Evolutionary conservation across 106 monocot genomes (phyloP).

Genomic region (Triglochin maritima): DNA sequence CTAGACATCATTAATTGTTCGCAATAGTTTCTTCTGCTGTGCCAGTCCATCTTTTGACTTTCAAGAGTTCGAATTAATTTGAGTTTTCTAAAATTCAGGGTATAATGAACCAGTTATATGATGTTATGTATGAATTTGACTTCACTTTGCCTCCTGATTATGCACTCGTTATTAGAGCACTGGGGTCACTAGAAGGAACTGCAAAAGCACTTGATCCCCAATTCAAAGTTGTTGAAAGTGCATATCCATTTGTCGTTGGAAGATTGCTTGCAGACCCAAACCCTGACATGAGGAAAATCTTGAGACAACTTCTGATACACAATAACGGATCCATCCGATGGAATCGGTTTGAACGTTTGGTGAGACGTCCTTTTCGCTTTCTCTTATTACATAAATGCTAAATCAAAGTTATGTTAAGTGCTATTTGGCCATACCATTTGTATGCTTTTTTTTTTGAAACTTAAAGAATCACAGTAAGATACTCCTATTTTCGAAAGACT

Average conservation of each 20-base stretch:
- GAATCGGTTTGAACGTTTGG: constrained; percentile 92
- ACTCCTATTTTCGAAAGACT: not conserved
- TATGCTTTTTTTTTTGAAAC: not conserved
- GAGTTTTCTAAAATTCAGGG: constrained; percentile 24
- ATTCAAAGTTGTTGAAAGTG: constrained; percentile 93
- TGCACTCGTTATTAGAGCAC: constrained; percentile 82
- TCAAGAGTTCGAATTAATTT: too few relatives aligned
- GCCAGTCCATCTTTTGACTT: too few relatives aligned
- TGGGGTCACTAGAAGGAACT: constrained; percentile 95
- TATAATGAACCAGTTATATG: constrained; percentile 82
- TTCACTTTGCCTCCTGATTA: constrained; percentile 94
- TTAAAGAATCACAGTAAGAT: not conserved
- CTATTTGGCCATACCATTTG: too few relatives aligned
- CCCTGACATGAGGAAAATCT: constrained; percentile 87
- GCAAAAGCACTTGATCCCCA: constrained; percentile 94
- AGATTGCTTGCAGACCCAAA: constrained; percentile 76
- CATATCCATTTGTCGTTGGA: constrained; percentile 92
- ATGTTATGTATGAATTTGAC: constrained; percentile 95
- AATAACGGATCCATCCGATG: constrained; percentile 87
- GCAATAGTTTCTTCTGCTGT: too few relatives aligned
- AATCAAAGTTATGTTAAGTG: too few relatives aligned
- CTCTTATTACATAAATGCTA: not conserved
- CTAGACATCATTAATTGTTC: too few relatives aligned
- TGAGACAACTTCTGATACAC: constrained; percentile 71
- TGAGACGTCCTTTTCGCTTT: constrained; percentile 2